phyloP scores from a whole-genome alignment of 176 grass and related monocot genomes.

The Hyparrhenia diplandra region DNA sequence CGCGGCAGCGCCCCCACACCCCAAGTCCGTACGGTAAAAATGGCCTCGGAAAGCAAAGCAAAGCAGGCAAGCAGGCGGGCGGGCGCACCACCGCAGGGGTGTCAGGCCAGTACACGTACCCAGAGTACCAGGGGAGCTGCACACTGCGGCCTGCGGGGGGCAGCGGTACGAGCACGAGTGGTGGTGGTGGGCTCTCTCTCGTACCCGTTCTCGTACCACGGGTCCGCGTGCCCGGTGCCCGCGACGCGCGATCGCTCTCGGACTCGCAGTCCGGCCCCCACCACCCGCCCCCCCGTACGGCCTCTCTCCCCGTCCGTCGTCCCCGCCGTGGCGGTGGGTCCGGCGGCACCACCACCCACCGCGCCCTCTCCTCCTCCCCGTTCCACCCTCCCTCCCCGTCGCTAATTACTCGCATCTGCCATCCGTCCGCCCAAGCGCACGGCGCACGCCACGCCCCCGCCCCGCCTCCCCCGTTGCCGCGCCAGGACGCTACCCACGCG shows the following conservation, averaged over 20 bases:
- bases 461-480: not conserved
- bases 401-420: conserved; percentile 50
- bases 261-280: too few relatives aligned
- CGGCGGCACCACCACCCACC: conserved; percentile 18
- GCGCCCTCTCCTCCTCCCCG: not conserved
- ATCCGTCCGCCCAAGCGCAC: not conserved
- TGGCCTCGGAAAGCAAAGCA: too few relatives aligned
- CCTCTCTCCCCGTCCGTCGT: not conserved
- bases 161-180: not conserved
- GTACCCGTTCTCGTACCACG: not conserved
- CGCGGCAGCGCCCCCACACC: not conserved
- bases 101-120: not conserved
- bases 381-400: not conserved
- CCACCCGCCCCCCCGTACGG: not conserved
- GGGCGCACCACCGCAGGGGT: not conserved
- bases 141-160: not conserved
- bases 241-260: conserved; percentile 21
- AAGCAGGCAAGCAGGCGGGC: not conserved
- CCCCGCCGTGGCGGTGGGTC: conserved; percentile 5
- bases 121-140: conserved; percentile 10
- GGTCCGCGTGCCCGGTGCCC: not conserved
- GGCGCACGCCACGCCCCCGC: not conserved
- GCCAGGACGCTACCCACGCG: not conserved
- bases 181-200: not conserved
- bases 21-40: conserved; percentile 10